Conservation (phyloP, 2,329 filamentous ascomycete genomes). For the Helotiales sp. region DNA sequence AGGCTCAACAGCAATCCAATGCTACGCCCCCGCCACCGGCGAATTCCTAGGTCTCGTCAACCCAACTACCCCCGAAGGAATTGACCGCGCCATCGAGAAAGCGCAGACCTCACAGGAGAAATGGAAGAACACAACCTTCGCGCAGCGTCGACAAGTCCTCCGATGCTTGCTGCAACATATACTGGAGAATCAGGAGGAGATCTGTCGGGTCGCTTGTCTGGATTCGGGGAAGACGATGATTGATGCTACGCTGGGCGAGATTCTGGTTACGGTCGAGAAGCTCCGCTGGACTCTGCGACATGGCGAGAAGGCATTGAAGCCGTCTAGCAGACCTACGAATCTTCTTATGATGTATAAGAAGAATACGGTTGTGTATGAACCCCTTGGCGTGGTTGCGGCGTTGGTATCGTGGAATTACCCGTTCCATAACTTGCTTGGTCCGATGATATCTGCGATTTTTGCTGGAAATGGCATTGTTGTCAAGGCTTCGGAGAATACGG, state of each 20-base stretch:
- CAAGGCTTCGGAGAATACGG: slow-evolving; percentile 94
- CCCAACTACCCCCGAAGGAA: slow-evolving; percentile 74
- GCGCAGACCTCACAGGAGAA: slow-evolving; percentile 74
- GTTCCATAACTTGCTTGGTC: slow-evolving; percentile 93
- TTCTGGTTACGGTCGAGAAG: slow-evolving; percentile 92
- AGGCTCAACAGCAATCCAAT: slow-evolving; percentile 73
- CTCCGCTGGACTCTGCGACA: slow-evolving; percentile 92
- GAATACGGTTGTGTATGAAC: slow-evolving; percentile 89
- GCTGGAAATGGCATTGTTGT: slow-evolving; percentile 90
- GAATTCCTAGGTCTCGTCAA: slow-evolving; percentile 79
- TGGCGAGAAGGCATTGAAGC: slow-evolving; percentile 78
- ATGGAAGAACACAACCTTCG: slow-evolving; percentile 82
- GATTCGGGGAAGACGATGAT: slow-evolving; percentile 97
- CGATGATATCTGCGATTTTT: slow-evolving; percentile 88
- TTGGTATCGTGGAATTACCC: slow-evolving; percentile 97
- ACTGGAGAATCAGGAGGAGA: slow-evolving; percentile 85
- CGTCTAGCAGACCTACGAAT: slow-evolving; percentile 81
- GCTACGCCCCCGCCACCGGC: slow-evolving; percentile 89
- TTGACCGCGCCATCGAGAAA: slow-evolving; percentile 78
- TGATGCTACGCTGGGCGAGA: slow-evolving; percentile 92
- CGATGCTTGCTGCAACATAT: slow-evolving; percentile 81
- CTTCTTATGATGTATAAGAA: slow-evolving; percentile 94
- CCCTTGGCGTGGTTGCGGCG: slow-evolving; percentile 88
- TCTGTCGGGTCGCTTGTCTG: slow-evolving; percentile 83
- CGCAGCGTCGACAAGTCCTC: slow-evolving; percentile 77